These are phyloP conservation scores for Akanthomyces dipterigenus DNA, from an alignment of 2,329 filamentous ascomycete genomes.

Conservation along the genomic window DNA sequence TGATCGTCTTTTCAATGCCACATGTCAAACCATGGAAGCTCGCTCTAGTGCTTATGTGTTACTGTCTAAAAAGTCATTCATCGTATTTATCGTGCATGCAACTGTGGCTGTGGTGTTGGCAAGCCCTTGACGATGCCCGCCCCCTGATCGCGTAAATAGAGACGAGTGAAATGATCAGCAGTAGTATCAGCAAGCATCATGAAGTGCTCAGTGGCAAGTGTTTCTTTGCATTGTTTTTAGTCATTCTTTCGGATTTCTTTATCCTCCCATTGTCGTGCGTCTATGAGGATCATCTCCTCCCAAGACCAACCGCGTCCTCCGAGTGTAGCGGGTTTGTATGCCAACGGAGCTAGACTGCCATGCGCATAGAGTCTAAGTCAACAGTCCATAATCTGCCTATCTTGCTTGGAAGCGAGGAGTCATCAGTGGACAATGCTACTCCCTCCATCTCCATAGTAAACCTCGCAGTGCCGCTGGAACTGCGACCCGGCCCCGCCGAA, in stretches of 20 bases:
- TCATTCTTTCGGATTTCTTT: not conserved
- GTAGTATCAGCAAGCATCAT: too few relatives aligned
- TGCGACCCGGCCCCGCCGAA: not conserved
- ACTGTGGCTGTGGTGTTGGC: too few relatives aligned
- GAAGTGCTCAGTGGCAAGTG: too few relatives aligned
- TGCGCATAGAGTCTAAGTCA: not conserved
- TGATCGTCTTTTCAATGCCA: too few relatives aligned
- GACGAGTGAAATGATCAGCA: too few relatives aligned
- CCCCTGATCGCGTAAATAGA: too few relatives aligned
- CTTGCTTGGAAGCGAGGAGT: not conserved
- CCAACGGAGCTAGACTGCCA: not conserved
- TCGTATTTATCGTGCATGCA: too few relatives aligned
- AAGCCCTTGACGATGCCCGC: too few relatives aligned
- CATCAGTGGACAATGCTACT: too few relatives aligned
- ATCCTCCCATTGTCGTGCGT: not conserved
- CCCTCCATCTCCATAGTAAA: not conserved
- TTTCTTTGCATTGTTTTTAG: not conserved
- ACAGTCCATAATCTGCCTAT: not conserved
- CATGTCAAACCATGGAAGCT: too few relatives aligned
- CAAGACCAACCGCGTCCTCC: not conserved
- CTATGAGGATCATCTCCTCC: not conserved
- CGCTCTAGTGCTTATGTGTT: too few relatives aligned
- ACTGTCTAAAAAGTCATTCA: too few relatives aligned
- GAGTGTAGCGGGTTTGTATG: not conserved
- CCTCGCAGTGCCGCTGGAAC: not conserved